These are phyloP conservation scores for Phytophthora hibernalis DNA, from an alignment of 352 stramenopile species.

Conservation along the genomic window DNA sequence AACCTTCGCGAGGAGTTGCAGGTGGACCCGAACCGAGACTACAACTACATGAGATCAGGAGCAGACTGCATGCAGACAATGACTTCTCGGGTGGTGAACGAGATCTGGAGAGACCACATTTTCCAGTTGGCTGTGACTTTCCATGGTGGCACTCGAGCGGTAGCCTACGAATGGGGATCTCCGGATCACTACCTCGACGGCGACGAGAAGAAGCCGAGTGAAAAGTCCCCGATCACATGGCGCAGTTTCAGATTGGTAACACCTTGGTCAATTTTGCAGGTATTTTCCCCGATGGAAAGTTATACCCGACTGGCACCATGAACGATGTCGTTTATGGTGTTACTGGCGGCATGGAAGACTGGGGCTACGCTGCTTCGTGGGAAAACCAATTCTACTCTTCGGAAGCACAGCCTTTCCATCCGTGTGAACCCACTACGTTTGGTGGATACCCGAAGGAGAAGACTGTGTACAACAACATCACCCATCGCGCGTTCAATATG, in stretches of 20 bases:
- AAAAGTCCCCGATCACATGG: constrained; percentile 86
- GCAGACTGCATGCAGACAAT: constrained; percentile 96
- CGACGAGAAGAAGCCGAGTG: constrained; percentile 51
- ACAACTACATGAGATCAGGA: constrained; percentile 94
- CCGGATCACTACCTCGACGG: constrained; percentile 83
- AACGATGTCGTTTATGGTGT: constrained; percentile 98
- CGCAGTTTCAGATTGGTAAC: constrained; percentile 67
- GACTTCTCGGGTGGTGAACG: constrained; percentile 95
- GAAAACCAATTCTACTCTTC: constrained; percentile 62
- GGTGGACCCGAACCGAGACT: constrained; percentile 98
- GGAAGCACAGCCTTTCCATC: constrained; percentile 59
- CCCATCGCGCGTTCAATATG: constrained; percentile 95
- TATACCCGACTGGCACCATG: constrained; percentile 91
- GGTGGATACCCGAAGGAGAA: constrained; percentile 91
- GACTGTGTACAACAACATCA: constrained; percentile 94
- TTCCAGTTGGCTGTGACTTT: constrained; percentile 98
- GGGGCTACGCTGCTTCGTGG: constrained; percentile 94
- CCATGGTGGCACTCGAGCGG: constrained; percentile 96
- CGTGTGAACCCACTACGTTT: constrained; percentile 90
- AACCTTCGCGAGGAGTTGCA: constrained; percentile 82
- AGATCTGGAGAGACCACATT: constrained; percentile 96
- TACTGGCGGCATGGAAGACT: constrained; percentile 98
- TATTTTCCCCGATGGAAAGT: constrained; percentile 65
- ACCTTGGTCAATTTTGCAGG: constrained; percentile 78
- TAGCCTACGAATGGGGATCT: constrained; percentile 98